Percentiles rank a stretch among this genome's conserved stretches.
These are phyloP conservation scores for Populus nigra DNA, from an alignment of 345 rosid genomes.

Conservation along the genomic window DNA sequence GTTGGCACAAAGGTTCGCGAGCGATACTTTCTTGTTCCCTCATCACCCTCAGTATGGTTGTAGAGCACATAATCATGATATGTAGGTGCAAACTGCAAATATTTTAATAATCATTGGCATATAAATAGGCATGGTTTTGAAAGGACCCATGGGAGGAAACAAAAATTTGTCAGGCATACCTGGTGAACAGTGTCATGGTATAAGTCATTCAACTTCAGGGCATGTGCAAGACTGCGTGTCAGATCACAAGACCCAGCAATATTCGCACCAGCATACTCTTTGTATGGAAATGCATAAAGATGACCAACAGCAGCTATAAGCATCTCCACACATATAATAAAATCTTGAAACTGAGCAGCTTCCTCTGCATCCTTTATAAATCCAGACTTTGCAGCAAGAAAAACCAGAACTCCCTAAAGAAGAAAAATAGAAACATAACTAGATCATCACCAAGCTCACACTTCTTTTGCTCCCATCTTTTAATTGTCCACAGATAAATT, in stretches of 20 bases:
- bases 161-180: conserved; percentile 36
- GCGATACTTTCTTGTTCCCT: conserved; percentile 79
- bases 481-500: background rate
- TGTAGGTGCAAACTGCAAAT: conserved; percentile 86
- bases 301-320: conserved; percentile 94
- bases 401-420: conserved; percentile 88
- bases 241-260: conserved; percentile 70
- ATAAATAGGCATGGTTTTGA: background rate
- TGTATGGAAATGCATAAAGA: conserved; percentile 94
- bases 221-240: conserved; percentile 80
- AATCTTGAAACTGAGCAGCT: conserved; percentile 88
- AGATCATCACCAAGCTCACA: background rate
- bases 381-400: conserved; percentile 92
- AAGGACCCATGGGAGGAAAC: background rate
- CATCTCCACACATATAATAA: conserved; percentile 94
- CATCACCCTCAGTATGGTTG: conserved; percentile 82
- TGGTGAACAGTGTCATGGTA: conserved; percentile 99
- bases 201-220: conserved; percentile 83
- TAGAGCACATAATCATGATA: conserved; percentile 97
- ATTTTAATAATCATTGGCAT: background rate
- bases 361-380: conserved; percentile 70
- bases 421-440: background rate
- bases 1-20: conserved; percentile 97
- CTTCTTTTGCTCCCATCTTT: background rate
- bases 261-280: conserved; percentile 96